Evolutionary conservation across 2,329 filamentous ascomycete species (phyloP).

Genomic region (Ilyonectria destructans): DNA sequence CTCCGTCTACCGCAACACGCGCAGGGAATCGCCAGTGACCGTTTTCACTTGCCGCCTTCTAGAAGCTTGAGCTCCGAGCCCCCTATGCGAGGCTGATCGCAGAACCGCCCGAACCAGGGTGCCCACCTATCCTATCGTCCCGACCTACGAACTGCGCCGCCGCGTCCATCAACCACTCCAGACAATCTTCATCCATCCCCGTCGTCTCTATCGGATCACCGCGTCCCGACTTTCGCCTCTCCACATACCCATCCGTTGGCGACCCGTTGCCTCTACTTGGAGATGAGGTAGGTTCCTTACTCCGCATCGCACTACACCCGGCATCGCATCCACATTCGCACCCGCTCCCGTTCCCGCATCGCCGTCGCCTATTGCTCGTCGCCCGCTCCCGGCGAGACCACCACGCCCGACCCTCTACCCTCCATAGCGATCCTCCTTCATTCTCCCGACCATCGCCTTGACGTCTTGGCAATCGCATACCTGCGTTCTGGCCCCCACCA

Average conservation of each 20-base stretch:
- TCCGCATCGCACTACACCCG: conserved; percentile 31
- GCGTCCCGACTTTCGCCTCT: conserved; percentile 18
- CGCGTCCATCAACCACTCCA: conserved; percentile 25
- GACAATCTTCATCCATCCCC: conserved; percentile 21
- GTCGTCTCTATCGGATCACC: conserved; percentile 15
- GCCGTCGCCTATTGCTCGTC: conserved; percentile 23
- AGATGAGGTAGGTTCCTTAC: conserved; percentile 35
- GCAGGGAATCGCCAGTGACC: conserved; percentile 28
- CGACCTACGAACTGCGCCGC: conserved; percentile 22
- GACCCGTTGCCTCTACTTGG: conserved; percentile 16
- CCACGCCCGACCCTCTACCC: conserved; percentile 33
- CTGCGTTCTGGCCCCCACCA: conserved; percentile 32
- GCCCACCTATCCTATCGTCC: conserved; percentile 38
- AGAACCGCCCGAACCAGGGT: conserved; percentile 46
- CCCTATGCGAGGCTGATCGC: conserved; percentile 52
- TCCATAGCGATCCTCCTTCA: conserved; percentile 33
- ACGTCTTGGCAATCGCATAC: conserved; percentile 45
- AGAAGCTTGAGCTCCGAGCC: conserved; percentile 44
- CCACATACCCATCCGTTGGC: conserved; percentile 28
- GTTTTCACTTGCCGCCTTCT: conserved; percentile 43
- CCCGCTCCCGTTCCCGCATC: conserved; percentile 41
- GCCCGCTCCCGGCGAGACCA: conserved; percentile 24
- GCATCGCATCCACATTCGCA: conserved; percentile 33
- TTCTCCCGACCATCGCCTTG: conserved; percentile 38
- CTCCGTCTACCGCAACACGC: conserved; percentile 30